Evolutionary conservation across 108 stramenopile genomes (phyloP).

Genomic region (Nannochloropsis salina): DNA sequence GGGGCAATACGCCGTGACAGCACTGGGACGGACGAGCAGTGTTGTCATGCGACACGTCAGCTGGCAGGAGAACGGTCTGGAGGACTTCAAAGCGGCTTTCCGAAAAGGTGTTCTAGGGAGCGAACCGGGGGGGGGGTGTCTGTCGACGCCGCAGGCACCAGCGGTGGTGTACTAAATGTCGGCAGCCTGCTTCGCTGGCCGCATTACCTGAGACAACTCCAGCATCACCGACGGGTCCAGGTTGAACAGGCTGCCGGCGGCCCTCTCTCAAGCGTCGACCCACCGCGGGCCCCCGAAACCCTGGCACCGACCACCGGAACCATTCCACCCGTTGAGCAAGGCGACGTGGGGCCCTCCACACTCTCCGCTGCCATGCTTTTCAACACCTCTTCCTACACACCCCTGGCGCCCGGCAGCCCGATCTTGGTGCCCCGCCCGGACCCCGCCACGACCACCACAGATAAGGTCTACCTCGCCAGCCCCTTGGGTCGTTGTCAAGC

Average conservation of each 20-base stretch:
- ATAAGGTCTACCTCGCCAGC: constrained; percentile 5
- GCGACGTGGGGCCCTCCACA: not conserved
- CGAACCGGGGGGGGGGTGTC: not conserved
- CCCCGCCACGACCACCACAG: not conserved
- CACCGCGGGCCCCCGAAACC: not conserved
- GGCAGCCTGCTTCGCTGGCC: not conserved
- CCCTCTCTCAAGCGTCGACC: not conserved
- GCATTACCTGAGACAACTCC: not conserved
- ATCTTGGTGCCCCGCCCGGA: not conserved
- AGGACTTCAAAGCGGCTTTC: not conserved
- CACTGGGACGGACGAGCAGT: not conserved
- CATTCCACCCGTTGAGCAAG: not conserved
- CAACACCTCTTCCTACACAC: not conserved
- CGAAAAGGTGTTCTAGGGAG: not conserved
- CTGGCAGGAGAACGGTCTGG: not conserved
- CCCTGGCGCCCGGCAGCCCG: not conserved
- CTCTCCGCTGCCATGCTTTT: not conserved
- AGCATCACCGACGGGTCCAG: constrained; percentile 13
- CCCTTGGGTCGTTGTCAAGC: not conserved
- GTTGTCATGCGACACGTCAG: not conserved
- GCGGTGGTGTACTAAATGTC: too few species aligned
- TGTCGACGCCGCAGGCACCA: not conserved
- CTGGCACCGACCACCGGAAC: not conserved
- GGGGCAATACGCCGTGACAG: not conserved
- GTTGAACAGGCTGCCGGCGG: not conserved